Conservation (phyloP, 768 basidiomycete species). For the Leccinum olivaceopallidum region DNA sequence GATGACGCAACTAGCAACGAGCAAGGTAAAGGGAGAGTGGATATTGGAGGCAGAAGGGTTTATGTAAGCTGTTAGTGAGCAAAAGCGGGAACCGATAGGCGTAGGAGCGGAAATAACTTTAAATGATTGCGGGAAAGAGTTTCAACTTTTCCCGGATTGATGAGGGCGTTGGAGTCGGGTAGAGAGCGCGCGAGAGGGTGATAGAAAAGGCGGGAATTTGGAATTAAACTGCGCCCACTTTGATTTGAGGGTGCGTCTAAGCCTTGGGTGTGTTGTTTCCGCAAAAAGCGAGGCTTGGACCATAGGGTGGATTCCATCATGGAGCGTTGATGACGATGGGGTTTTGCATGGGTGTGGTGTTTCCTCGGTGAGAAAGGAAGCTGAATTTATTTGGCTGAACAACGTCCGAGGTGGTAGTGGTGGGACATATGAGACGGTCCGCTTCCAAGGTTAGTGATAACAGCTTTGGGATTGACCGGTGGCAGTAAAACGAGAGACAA, state of each 20-base stretch:
- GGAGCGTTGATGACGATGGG: not conserved
- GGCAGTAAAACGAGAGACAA: not conserved
- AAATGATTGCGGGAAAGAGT: constrained; percentile 12
- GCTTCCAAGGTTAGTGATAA: not conserved
- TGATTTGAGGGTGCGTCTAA: not conserved
- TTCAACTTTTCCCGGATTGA: constrained; percentile 1
- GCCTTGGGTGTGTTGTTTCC: not conserved
- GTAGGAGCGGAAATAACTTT: not conserved
- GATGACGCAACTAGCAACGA: not conserved
- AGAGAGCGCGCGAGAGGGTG: constrained; percentile 7
- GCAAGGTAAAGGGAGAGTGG: not conserved
- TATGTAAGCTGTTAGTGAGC: not conserved
- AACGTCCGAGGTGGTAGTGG: not conserved
- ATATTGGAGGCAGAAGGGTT: not conserved
- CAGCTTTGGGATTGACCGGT: not conserved
- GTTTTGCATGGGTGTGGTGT: not conserved
- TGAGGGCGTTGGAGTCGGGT: not conserved
- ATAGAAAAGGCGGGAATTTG: not conserved
- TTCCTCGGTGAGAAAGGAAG: not conserved
- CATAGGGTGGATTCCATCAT: not conserved
- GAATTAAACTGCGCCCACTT: not conserved
- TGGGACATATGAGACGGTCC: not conserved
- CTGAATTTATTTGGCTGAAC: not conserved
- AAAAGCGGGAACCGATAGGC: constrained; percentile 12
- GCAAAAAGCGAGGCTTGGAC: not conserved